Base-by-base conservation (phyloP, 345 rosid genomes). In the Anacardium occidentale region DNA sequence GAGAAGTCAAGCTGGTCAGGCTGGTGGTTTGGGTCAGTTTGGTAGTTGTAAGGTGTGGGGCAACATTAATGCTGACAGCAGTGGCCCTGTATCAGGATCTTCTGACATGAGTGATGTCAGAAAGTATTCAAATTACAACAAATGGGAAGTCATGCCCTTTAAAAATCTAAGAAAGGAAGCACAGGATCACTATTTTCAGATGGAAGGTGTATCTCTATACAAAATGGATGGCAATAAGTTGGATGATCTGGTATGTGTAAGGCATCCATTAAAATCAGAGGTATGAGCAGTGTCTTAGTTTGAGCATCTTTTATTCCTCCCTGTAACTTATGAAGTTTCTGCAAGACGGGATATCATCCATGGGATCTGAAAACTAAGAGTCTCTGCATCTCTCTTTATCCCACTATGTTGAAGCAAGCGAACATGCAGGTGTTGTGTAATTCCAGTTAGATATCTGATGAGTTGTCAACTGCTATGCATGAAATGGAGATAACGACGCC, bases 11-110 rank as follows among this genome's bases (percentile, higher is more conserved):
- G 73, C 77, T 37, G 78, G 73, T 79, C 75, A 44, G 77, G 52
- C 64, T 42, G 78, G 34, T 69, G 85, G 74, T 22, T 70, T 68
- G 53, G 91, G 88, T 68, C 97, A 92, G 80, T 95, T 92, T 71
- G 90, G 94, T 29, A 89, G 90, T 45, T 95, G 98, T 76, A 95
- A 95, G 84, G 97, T 95, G 62, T 92, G 97, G 98, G 98, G 96
- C 21, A 64, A 74, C 2, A 85, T 83, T 58, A 91, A 85, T 75
- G 81, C 87, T 32, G 79, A 67, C 72, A 77, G 67, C 50, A 75
- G 69, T 69, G 97, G 91, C 59, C 90, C 88, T 0, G 75, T 84
- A 68, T 92, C 99, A 0, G 98, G 99, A 62, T 85, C 98, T 72
- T 66, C 93, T 7, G 96, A 88, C 87, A 92, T 89, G 96, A 90